A percentile compares a stretch with the other conserved stretches of the same genome.
phyloP scores from a whole-genome alignment of 768 basidiomycete genomes.

The Macrolepiota albuminosa region DNA sequence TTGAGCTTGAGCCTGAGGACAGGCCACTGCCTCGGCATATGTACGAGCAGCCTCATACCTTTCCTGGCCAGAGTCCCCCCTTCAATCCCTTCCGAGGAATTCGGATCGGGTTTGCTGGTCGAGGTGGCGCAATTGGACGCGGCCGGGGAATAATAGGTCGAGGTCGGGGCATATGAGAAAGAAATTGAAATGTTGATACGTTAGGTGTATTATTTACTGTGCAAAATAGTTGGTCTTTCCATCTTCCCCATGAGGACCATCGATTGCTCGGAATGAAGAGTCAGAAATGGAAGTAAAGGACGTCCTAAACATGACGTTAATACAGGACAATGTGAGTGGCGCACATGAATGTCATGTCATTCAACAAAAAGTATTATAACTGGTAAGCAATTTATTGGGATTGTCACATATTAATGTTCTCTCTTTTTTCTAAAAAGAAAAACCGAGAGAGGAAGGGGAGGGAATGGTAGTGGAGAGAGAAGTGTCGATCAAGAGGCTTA shows the following conservation, averaged over 20 bases:
- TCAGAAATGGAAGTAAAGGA: constrained; percentile 14
- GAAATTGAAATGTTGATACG: not conserved
- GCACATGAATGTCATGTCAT: no score
- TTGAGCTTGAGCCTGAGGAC: constrained; percentile 24
- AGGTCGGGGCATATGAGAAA: not conserved
- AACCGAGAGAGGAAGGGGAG: not conserved
- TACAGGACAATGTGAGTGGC: not conserved
- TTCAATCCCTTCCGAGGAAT: constrained; percentile 26
- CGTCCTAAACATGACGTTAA: not conserved
- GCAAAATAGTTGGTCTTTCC: constrained; percentile 5
- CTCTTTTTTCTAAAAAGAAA: not conserved
- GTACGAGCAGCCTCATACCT: constrained; percentile 8
- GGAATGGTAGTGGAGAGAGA: not conserved
- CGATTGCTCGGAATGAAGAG: not conserved
- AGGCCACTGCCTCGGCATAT: constrained; percentile 3
- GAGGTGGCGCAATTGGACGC: constrained; percentile 29
- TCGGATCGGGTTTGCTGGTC: constrained; percentile 57
- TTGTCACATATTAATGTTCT: not conserved
- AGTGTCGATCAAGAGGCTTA: not conserved
- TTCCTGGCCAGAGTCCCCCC: constrained; percentile 30
- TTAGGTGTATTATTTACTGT: not conserved
- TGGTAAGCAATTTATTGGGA: not conserved
- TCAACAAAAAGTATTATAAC: no score
- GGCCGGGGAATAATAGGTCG: not conserved
- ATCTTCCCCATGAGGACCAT: constrained; percentile 3